Base-by-base conservation (phyloP, 495 filamentous ascomycete genomes). In the Penicillium salamii region DNA sequence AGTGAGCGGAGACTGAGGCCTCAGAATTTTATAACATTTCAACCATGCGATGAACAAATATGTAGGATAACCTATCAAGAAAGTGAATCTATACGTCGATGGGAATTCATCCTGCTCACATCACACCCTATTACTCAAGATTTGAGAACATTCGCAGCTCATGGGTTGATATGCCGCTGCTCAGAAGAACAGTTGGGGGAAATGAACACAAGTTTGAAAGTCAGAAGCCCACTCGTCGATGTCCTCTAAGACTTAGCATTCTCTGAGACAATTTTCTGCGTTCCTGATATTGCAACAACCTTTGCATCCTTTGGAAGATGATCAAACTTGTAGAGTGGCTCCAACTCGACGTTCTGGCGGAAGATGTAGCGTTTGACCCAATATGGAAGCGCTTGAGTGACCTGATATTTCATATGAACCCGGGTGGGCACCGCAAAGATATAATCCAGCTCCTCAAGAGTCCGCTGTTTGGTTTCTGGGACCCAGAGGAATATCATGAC, bases 391-490 rank as follows among this genome's bases (percentile, higher is more conserved):
- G 72, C 80, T 52, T 80, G 74, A 45, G 62, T 77, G 23, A 81
- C 24, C 67, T 93, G 86, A 59, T 90, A 88, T 26, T 52, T 51
- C 59, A 78, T 78, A 60, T 89, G 86, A 29, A 73, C 74, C 35
- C 76, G 57, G 19, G 79, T 85, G 0, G 85, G 85, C 11, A 90
- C 85, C 7, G 81, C 86, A 52, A 90, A 95, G 46, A 95, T 81
- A 59, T 90, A 89, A 67, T 95, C 88, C 31, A 95, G 73, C 62
- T 95, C 89, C 66, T 95, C 88, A 11, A 91, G 78, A 4, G 87
- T 89, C 24, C 80, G 77, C 60, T 88, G 86, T 65, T 90, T 91
- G 0, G 88, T 90, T 67, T 91, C 88, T 8, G 85, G 86, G 5
- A 92, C 75, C 68, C 78, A 89, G 42, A 90, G 71, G 65, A 89